Base-by-base conservation (phyloP, 208 protist species). In the Trypanosoma brucei region DNA sequence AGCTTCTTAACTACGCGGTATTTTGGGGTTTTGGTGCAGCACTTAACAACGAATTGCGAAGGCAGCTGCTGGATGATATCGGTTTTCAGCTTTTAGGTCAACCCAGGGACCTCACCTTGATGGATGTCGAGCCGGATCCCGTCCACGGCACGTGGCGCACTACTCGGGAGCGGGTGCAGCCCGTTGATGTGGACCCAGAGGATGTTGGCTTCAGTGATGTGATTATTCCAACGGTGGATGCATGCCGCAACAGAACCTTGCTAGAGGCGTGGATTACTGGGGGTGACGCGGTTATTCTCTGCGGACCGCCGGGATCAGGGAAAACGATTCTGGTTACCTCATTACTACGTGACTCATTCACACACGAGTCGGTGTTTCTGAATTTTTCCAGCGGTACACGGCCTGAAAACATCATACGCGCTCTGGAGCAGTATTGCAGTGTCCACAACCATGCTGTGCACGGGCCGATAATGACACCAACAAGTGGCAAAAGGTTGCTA, bases 201-300 rank as follows among this genome's bases (percentile, higher is more conserved):
- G 84, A 97, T 64, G 86, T 99, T 4, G 81, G 87, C 2, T 78
- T 81, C 22, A 88, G 92, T 67, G 96, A 99, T 76, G 92, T 96
- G 2, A 90, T 99, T 13, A 98, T 99, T 59, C 88, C 97, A 14
- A 99, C 98, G 6, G 81, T 99, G 9, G 98, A 99, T 77, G 99
- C 98, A 11, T 92, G 89, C 38, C 86, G 98, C 4, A 98, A 99
- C 72, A 92, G 98, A 70, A 88, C 96, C 40, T 75, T 99, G 4
- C 70, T 99, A 7, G 72, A 79, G 36, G 79, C 96, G 7, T 99
- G 97, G 97, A 82, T 99, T 45, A 69, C 67, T 14, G 88, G 97
- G 45, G 93, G 96, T 55, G 75, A 83, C 54, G 95, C 97, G 30
- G 71, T 98, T 5, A 84, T 99, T 45, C 85, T 99, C 3, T 99